phyloP scores from a whole-genome alignment of 306 rosid genomes.

The Cucurbita maxima region DNA sequence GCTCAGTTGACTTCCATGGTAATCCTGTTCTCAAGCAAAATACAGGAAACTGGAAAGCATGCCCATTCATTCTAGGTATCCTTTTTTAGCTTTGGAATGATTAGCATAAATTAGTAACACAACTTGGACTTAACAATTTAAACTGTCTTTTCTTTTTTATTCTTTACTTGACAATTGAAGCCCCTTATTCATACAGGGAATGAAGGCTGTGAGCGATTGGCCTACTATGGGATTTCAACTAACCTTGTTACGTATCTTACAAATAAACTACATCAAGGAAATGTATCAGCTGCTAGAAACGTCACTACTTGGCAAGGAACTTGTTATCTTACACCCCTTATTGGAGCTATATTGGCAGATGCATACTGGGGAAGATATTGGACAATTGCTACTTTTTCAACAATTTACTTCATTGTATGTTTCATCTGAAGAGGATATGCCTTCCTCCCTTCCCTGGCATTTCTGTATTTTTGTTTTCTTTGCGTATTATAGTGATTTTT shows the following conservation, averaged over 20 bases:
- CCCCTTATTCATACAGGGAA: constrained; percentile 38
- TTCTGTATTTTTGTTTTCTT: not conserved
- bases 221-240: constrained; percentile 85
- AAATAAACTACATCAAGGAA: constrained; percentile 66
- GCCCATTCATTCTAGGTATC: constrained; percentile 42
- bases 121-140: not conserved
- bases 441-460: not conserved
- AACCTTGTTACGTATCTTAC: constrained; percentile 94
- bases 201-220: constrained; percentile 88
- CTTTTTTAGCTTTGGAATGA: not conserved
- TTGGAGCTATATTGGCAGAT: constrained; percentile 93
- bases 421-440: not conserved
- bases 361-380: constrained; percentile 98
- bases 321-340: constrained; percentile 91
- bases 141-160: not conserved
- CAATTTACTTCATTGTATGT: constrained; percentile 66
- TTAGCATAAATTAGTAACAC: not conserved
- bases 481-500: not conserved
- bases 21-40: constrained; percentile 28
- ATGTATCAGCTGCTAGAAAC: constrained; percentile 80
- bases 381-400: constrained; percentile 83
- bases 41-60: constrained; percentile 51
- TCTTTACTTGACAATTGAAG: not conserved
- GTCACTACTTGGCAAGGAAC: constrained; percentile 97
- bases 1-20: constrained; percentile 36